A percentile compares a stretch with the other conserved stretches of the same genome.
These are phyloP conservation scores for Xylariaceae sp. DNA, from an alignment of 2,329 filamentous ascomycete genomes.

Conservation along the genomic window DNA sequence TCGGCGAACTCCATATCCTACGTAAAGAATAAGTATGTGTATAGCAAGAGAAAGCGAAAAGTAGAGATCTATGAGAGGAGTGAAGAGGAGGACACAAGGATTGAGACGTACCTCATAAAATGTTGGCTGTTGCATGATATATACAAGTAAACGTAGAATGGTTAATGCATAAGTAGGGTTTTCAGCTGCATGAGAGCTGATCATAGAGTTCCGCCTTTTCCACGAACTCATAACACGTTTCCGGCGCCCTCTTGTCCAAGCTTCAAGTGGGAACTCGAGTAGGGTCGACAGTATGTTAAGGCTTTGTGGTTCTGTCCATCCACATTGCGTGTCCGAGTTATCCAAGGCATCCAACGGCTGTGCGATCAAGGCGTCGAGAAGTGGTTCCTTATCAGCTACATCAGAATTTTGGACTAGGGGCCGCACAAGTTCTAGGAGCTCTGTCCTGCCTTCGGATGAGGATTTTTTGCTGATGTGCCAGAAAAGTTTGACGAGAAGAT, in stretches of 20 bases:
- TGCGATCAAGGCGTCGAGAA: constrained; percentile 37
- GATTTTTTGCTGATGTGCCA: constrained; percentile 28
- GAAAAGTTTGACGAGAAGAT: constrained; percentile 34
- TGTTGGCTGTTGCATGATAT: constrained; percentile 41
- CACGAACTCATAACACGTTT: constrained; percentile 42
- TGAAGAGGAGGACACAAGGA: not conserved
- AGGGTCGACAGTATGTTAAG: constrained; percentile 32
- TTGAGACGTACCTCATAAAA: constrained; percentile 39
- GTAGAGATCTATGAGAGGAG: not conserved
- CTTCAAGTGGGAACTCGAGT: constrained; percentile 37
- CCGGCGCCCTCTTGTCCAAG: constrained; percentile 39
- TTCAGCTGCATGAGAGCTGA: constrained; percentile 29
- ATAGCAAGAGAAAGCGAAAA: not conserved
- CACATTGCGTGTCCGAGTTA: constrained; percentile 25
- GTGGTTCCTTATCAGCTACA: constrained; percentile 36
- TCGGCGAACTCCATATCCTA: constrained; percentile 42
- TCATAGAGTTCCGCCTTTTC: constrained; percentile 35
- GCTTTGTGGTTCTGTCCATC: constrained; percentile 36
- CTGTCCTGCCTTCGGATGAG: constrained; percentile 8
- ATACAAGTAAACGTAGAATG: constrained; percentile 37
- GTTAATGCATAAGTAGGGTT: constrained; percentile 31
- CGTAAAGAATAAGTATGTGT: constrained; percentile 15
- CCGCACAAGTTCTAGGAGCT: constrained; percentile 22
- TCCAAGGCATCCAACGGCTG: constrained; percentile 35
- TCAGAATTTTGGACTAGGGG: constrained; percentile 34